Conservation (phyloP, 345 rosid genomes). For the Lepidium didymum region DNA sequence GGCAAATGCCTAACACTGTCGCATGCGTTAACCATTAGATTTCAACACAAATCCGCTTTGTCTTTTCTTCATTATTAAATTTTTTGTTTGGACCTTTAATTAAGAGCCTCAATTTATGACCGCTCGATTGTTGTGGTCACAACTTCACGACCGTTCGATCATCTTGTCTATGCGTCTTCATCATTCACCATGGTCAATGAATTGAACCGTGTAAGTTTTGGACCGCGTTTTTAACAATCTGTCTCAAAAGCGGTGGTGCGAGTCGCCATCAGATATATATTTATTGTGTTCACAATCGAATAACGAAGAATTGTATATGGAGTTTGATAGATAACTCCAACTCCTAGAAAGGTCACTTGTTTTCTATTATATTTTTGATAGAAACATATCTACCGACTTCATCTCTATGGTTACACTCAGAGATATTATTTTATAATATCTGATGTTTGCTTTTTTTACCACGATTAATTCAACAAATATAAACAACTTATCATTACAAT, state of each 20-base stretch:
- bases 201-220: conserved; percentile 16
- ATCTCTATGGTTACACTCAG: background rate
- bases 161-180: conserved; percentile 10
- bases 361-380: conserved; percentile 2
- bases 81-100: background rate
- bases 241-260: conserved; percentile 2
- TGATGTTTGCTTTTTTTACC: too few species aligned
- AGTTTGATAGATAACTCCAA: conserved; percentile 29
- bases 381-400: conserved; percentile 23
- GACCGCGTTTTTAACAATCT: conserved; percentile 8
- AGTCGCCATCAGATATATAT: background rate
- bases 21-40: too few species aligned
- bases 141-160: background rate
- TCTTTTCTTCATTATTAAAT: too few species aligned
- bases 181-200: conserved; percentile 2
- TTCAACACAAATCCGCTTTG: too few species aligned
- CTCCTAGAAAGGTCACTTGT: background rate
- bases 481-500: too few species aligned
- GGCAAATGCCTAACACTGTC: too few species aligned
- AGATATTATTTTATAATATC: conserved; percentile 5
- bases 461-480: too few species aligned
- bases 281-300: conserved; percentile 8
- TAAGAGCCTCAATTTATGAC: conserved; percentile 3
- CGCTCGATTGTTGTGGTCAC: background rate
- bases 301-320: conserved; percentile 22